Evolutionary conservation across 192 early-diverging fungal genomes (phyloP).

Genomic region (Backusella sp.): DNA sequence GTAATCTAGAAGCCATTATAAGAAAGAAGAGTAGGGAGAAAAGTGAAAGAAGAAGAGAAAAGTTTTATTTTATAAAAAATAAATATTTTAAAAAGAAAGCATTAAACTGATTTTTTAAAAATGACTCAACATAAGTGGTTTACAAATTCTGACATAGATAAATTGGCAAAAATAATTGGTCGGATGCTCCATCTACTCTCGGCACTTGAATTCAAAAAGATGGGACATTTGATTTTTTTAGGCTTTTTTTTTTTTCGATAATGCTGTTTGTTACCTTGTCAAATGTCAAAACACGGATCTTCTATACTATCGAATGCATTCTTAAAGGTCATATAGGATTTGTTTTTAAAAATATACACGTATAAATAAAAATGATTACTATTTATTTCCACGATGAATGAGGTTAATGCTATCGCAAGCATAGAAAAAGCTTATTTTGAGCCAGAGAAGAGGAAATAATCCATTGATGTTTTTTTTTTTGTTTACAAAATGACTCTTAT

Average conservation of each 20-base stretch:
- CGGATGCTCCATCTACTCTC: background rate
- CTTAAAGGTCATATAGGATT: too few relatives aligned
- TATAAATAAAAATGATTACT: background rate
- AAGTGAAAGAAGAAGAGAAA: background rate
- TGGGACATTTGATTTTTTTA: background rate
- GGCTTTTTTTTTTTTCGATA: background rate
- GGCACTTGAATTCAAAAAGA: background rate
- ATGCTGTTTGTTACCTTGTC: background rate
- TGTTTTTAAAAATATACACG: background rate
- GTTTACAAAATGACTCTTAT: too few relatives aligned
- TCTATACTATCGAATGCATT: background rate
- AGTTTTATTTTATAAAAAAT: background rate
- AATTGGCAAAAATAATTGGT: background rate
- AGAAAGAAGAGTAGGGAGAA: conserved; percentile 5
- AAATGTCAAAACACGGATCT: background rate
- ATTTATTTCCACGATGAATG: too few relatives aligned
- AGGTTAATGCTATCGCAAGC: too few relatives aligned
- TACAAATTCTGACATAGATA: conserved; percentile 1
- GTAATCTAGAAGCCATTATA: conserved; percentile 25
- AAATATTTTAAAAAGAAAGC: background rate
- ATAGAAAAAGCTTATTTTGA: too few relatives aligned
- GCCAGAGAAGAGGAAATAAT: too few relatives aligned
- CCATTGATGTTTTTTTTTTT: too few relatives aligned
- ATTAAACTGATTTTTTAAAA: background rate
- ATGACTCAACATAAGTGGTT: background rate